phyloP scores from a whole-genome alignment of 257 asterid species.

The Rubia yunnanensis region DNA sequence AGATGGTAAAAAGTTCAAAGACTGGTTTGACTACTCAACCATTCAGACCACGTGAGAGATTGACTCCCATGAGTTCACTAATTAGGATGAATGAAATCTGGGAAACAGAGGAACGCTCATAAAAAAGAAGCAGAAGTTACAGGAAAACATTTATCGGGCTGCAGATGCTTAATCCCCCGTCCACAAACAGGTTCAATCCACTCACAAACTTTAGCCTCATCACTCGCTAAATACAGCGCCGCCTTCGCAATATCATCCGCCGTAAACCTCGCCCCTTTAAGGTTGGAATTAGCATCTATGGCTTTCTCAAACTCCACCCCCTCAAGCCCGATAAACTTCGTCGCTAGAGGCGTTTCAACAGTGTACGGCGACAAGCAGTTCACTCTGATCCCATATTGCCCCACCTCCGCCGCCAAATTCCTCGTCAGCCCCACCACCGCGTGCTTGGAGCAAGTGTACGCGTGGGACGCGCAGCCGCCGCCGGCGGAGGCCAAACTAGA shows the following conservation, averaged over 20 bases:
- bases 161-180: constrained; percentile 39
- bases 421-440: constrained; percentile 44
- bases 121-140: too few relatives aligned
- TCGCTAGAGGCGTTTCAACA: constrained; percentile 30
- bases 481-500: constrained; percentile 31
- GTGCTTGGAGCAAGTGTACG: constrained; percentile 47
- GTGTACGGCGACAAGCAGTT: constrained; percentile 48
- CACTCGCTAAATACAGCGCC: constrained; percentile 46
- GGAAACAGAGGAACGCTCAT: too few relatives aligned
- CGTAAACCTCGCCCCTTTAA: constrained; percentile 29
- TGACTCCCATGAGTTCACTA: too few relatives aligned
- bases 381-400: constrained; percentile 40
- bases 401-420: constrained; percentile 41
- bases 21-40: too few relatives aligned
- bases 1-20: too few relatives aligned
- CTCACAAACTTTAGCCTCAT: constrained; percentile 47
- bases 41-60: too few relatives aligned
- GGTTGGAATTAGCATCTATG: constrained; percentile 14
- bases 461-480: constrained; percentile 34
- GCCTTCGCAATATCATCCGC: constrained; percentile 42
- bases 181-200: constrained; percentile 47
- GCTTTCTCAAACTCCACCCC: constrained; percentile 22
- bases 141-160: constrained; percentile 8
- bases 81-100: too few relatives aligned
- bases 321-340: constrained; percentile 17